Evolutionary conservation across 331 rosid genomes (phyloP), one percentile per base, ranked within the genome.

Genomic region (Cucumis variabilis): DNA sequence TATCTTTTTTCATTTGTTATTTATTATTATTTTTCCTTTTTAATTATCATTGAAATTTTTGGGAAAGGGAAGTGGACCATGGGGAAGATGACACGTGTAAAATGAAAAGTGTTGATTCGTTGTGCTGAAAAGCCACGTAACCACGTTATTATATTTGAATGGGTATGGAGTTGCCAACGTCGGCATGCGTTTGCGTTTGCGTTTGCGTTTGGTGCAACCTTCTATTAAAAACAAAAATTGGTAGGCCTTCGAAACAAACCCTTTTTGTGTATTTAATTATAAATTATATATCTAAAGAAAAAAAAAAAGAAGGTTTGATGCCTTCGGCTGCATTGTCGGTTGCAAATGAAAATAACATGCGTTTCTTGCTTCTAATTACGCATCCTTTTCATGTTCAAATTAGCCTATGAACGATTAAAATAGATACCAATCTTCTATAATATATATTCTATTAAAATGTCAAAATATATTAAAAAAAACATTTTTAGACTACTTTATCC

Each of bases 41-140:
- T 50, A 13, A 14, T 48, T 44, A 13, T n/a, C 13, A 12, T 23
- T 76, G 0, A 21, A 11, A 25, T 69, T 48, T 77, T 48, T 72
- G 7, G 41, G 20, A 37, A 33, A 10, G 6, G 6, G 37, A 46
- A n/a, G 37, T 2, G 41, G 12, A 19, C 27, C 50, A 55, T 80
- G 6, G 2, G 11, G 68, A 53, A 79, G 21, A 11, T 79, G 84
- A 27, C 84, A 79, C 41, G 84, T 79, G 67, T 27, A 53, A 53
- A 53, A 24, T 1, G n/a, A 17, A 51, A 44, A 7, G 48, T 44
- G 37, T 80, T 53, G 66, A 55, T 53, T 80, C 25, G 48, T 27
- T 80, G 50, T 80, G 68, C 48, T 80, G 5, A 80, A 80, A 80
- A 80, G 84, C 69, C 68, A 80, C 84, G 84, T 53, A 80, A 80